Evolutionary conservation across 371 early-diverging fungal species (phyloP).

Genomic region (Syncephalastrum contaminatum): DNA sequence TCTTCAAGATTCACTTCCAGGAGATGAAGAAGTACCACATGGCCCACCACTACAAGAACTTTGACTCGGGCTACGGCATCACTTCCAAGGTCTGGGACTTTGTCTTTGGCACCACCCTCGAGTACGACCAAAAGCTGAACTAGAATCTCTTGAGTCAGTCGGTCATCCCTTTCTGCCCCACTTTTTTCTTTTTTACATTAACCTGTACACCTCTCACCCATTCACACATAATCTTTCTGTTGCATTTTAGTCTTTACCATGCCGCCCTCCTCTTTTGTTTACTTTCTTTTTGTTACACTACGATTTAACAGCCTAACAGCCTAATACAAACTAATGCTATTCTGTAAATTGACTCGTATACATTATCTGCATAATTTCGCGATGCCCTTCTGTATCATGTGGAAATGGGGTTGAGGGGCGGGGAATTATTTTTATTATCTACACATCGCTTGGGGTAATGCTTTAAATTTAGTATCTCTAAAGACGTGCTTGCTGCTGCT

Average conservation of each 20-base stretch:
- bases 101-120: slow-evolving; percentile 61
- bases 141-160: too few relatives aligned
- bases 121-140: slow-evolving; percentile 6
- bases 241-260: too few relatives aligned
- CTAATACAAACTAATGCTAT: too few relatives aligned
- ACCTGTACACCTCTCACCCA: background rate
- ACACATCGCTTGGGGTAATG: slow-evolving; percentile 1
- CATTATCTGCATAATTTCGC: too few relatives aligned
- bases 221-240: too few relatives aligned
- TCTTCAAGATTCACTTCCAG: slow-evolving; percentile 62
- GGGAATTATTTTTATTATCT: slow-evolving; percentile 1
- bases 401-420: slow-evolving; percentile 2
- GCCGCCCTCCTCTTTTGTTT: too few relatives aligned
- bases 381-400: background rate
- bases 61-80: slow-evolving; percentile 83
- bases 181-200: background rate
- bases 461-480: background rate
- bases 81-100: slow-evolving; percentile 89
- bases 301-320: too few relatives aligned
- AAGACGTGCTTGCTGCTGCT: background rate
- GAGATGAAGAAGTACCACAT: slow-evolving; percentile 91
- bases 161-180: too few relatives aligned
- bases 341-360: too few relatives aligned
- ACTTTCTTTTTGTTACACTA: too few relatives aligned
- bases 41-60: slow-evolving; percentile 90